Base-by-base conservation (phyloP, 169 alveolate species). In the Besnoitia besnoiti region DNA sequence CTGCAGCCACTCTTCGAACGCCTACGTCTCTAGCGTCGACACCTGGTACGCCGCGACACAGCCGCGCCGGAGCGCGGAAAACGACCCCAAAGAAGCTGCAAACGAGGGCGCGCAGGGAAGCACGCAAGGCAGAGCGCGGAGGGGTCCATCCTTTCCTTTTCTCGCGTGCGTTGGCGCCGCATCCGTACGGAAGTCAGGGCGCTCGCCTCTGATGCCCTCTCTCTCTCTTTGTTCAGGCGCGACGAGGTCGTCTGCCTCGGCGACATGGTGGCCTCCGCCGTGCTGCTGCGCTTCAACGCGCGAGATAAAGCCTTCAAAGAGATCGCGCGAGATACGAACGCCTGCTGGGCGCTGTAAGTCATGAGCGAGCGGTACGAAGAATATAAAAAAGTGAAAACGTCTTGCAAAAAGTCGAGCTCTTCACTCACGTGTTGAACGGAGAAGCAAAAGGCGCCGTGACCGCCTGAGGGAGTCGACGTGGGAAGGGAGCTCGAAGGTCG, bases 1-100 rank as follows among this genome's bases (percentile, higher is more conserved):
- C 77, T 61, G 77, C 77, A 61, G 77, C 33, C 77, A n/a, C 77
- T 61, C 77, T 5, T 61, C 77, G 10, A 61, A 61, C 77, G 37
- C 77, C 77, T 61, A 14, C 33, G 77, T 61, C 5, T 19, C 77
- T 27, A n/a, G 40, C 37, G 21, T 61, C 37, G 77, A 61, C 37
- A 61, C 77, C 14, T 61, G 77, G 77, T 61, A 27, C 14, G 33
- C 21, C 21, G 35, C 8, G 21, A 19, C 10, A 61, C 8, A 27
- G 40, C 5, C 77, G 59, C 59, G 7, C 59, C 59, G 59, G 59
- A 49, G 16, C 7, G 16, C 7, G 16, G 16, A 49, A 7, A 49
- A 16, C 16, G 24, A 49, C 24, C 59, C 59, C 24, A 16, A 49
- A 16, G 59, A 16, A 49, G 59, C 7, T 7, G 59, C 24, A 49